Evolutionary conservation across 352 stramenopile species (phyloP).

Genomic region (Phytophthora syringae): DNA sequence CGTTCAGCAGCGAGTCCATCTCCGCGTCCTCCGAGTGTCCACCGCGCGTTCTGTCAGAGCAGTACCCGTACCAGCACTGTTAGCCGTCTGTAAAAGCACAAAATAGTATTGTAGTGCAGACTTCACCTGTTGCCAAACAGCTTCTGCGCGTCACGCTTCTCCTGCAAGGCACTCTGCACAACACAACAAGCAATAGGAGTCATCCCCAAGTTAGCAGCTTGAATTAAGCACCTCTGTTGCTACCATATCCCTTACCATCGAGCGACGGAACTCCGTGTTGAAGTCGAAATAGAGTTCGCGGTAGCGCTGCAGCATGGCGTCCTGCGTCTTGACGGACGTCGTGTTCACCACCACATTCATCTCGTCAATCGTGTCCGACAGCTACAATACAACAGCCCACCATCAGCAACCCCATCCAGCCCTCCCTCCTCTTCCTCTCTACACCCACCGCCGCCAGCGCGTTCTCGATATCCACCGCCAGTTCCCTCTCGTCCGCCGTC

Average conservation of each 20-base stretch:
- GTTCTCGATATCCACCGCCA: constrained; percentile 84
- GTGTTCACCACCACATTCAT: constrained; percentile 80
- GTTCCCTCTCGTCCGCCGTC: constrained; percentile 61
- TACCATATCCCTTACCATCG: constrained; percentile 58
- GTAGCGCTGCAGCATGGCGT: constrained; percentile 94
- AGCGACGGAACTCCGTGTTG: constrained; percentile 93
- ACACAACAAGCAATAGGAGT: constrained; percentile 7
- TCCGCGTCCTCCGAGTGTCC: constrained; percentile 66
- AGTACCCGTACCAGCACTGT: background rate
- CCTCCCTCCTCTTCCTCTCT: background rate
- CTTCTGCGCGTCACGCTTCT: constrained; percentile 84
- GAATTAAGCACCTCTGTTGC: background rate
- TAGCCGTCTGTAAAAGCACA: too few relatives aligned
- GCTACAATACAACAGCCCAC: constrained; percentile 31
- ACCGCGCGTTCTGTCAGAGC: constrained; percentile 48
- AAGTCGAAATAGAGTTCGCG: constrained; percentile 97
- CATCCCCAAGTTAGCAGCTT: background rate
- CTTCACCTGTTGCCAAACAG: constrained; percentile 86
- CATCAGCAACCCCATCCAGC: constrained; percentile 7
- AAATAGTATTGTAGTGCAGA: too few relatives aligned
- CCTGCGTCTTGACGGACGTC: constrained; percentile 80
- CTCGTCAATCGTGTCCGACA: constrained; percentile 87
- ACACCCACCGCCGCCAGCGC: constrained; percentile 58
- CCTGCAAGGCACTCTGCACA: constrained; percentile 73
- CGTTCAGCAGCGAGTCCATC: constrained; percentile 83